Evolutionary conservation across 306 rosid genomes (phyloP), one percentile per base, ranked within the genome.

Genomic region (Lathyrus oleraceus): DNA sequence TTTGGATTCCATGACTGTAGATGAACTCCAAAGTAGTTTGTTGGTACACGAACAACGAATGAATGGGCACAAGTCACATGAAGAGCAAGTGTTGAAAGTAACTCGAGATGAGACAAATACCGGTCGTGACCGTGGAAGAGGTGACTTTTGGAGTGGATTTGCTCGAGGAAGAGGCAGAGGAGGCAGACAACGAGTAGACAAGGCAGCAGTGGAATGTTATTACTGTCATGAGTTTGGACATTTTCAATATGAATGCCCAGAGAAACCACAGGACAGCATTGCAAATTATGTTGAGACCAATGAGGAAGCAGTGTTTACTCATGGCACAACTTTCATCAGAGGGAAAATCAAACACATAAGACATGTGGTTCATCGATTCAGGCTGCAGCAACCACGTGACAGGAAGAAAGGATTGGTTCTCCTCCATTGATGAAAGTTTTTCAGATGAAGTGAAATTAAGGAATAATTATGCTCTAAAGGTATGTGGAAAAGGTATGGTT

Each of bases 211-310:
- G 12, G 10, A 57, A 17, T 57, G 62, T 27, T 57, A 25, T 27
- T 57, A 57, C 6, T 57, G 62, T 6, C 62, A 57, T 58, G n/a
- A n/a, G n/a, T n/a, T n/a, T n/a, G n/a, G n/a, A n/a, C n/a, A n/a
- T n/a, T n/a, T n/a, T n/a, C n/a, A n/a, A n/a, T n/a, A n/a, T n/a
- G 64, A 58, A 58, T 58, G 64, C 20, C 42, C 20, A 14, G 28
- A 58, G n/a, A 58, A 58, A 30, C 38, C 42, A 8, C 12, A 2
- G 2, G 6, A 44, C 49, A 44, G 4, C 17, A 44, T 16, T 11
- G 17, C 49, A 44, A 44, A 44, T 44, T 44, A 44, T 44, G 49
- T 1, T 13, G 49, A 44, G 17, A 44, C 17, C 17, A n/a, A n/a
- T n/a, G n/a, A n/a, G n/a, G n/a, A n/a, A n/a, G n/a, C n/a, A n/a